A percentile compares a stretch with the other conserved stretches of the same genome.
Evolutionary conservation across 2,329 filamentous ascomycete genomes (phyloP).

Genomic region (Verticillium longisporum): DNA sequence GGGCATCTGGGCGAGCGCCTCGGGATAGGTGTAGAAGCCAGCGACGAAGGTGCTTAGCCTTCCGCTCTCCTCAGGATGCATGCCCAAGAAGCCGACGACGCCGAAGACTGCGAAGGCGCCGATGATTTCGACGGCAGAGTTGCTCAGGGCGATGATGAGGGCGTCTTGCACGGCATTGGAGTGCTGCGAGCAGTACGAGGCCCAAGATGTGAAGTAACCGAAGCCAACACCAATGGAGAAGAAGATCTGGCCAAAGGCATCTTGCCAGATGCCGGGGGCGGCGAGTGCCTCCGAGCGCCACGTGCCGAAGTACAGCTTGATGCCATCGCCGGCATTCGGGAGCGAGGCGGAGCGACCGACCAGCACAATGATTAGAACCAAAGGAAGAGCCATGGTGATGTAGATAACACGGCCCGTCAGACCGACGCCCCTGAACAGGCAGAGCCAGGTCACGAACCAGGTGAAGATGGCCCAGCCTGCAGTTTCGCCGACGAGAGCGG

Average conservation of each 20-base stretch:
- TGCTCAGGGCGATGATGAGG: conserved; percentile 43
- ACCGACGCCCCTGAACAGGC: conserved; percentile 49
- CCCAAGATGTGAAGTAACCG: conserved; percentile 48
- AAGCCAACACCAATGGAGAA: conserved; percentile 29
- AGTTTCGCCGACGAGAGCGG: conserved; percentile 40
- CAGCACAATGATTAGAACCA: conserved; percentile 44
- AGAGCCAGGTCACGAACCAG: conserved; percentile 50
- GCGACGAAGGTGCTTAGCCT: conserved; percentile 43
- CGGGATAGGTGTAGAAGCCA: conserved; percentile 46
- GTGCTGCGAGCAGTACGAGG: conserved; percentile 45
- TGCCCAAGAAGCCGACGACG: conserved; percentile 36
- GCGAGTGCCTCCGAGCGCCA: conserved; percentile 38
- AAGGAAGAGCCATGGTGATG: conserved; percentile 48
- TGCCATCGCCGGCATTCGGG: conserved; percentile 40
- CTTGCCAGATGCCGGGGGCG: conserved; percentile 43
- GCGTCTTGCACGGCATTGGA: conserved; percentile 49
- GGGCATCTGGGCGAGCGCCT: conserved; percentile 47
- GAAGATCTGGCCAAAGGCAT: conserved; percentile 40
- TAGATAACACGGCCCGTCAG: conserved; percentile 48
- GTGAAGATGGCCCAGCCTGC: conserved; percentile 48
- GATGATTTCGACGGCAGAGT: conserved; percentile 44
- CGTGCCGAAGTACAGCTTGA: conserved; percentile 29
- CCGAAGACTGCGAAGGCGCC: conserved; percentile 37
- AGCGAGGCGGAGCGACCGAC: conserved; percentile 43
- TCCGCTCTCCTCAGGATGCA: conserved; percentile 20